Conservation (phyloP, 2,329 filamentous ascomycete species). For the Tolypocladium tropicale region DNA sequence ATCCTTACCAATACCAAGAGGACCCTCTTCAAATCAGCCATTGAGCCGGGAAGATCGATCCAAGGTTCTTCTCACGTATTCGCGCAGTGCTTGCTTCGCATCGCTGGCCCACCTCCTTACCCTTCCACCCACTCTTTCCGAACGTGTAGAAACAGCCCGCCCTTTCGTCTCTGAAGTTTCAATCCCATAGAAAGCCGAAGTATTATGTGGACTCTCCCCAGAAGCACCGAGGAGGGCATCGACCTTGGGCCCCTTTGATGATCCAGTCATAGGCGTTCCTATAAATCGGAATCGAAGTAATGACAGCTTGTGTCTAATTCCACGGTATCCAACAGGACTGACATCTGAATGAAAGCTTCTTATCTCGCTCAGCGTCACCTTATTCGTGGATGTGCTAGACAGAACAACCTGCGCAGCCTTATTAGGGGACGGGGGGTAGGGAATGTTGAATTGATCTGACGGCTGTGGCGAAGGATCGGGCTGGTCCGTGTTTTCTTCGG, state of each 20-base stretch:
- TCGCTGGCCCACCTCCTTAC: slow-evolving; percentile 23
- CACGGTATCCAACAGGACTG: slow-evolving; percentile 3
- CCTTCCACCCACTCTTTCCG: slow-evolving; percentile 13
- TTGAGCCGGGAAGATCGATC: slow-evolving; percentile 16
- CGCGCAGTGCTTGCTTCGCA: slow-evolving; percentile 20
- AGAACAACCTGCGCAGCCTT: slow-evolving; percentile 5
- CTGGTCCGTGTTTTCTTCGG: slow-evolving; percentile 2
- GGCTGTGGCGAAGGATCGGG: slow-evolving; percentile 9
- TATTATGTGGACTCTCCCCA: neutral
- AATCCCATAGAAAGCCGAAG: neutral
- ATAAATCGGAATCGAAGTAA: slow-evolving; percentile 15
- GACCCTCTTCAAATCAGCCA: slow-evolving; percentile 3
- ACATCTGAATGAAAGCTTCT: slow-evolving; percentile 4
- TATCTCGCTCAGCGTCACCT: slow-evolving; percentile 5
- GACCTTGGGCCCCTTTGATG: slow-evolving; percentile 5
- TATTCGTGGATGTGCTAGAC: slow-evolving; percentile 4
- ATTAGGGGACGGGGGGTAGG: slow-evolving; percentile 16
- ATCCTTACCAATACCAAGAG: neutral
- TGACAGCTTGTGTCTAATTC: slow-evolving; percentile 19
- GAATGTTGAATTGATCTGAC: slow-evolving; percentile 25
- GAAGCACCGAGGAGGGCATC: slow-evolving; percentile 3
- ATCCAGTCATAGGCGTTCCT: slow-evolving; percentile 4
- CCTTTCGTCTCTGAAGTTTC: slow-evolving; percentile 1
- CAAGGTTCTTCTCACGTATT: slow-evolving; percentile 20
- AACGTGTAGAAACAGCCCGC: slow-evolving; percentile 4